phyloP scores from a whole-genome alignment of 768 basidiomycete genomes.

The Rhodosporidiobolus sp. region DNA sequence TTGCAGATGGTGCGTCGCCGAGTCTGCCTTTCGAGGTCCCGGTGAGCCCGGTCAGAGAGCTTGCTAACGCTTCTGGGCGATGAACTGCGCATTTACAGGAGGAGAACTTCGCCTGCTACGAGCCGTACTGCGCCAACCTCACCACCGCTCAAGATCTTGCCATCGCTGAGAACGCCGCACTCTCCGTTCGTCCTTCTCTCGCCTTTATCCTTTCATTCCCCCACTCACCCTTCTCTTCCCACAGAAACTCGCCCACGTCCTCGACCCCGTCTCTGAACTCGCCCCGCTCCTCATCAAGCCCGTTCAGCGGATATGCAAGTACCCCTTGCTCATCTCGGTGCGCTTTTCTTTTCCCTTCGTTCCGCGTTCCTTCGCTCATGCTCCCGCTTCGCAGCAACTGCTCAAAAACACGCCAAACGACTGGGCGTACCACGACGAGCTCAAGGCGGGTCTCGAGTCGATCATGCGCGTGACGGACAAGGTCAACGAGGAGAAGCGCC shows the following conservation, averaged over 20 bases:
- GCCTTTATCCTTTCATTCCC: slow-evolving; percentile 1
- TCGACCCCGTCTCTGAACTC: slow-evolving; percentile 86
- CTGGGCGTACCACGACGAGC: slow-evolving; percentile 72
- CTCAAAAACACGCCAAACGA: slow-evolving; percentile 44
- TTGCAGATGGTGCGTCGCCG: slow-evolving; percentile 55
- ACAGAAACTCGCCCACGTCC: slow-evolving; percentile 39
- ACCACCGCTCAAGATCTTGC: slow-evolving; percentile 80
- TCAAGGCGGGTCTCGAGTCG: slow-evolving; percentile 76
- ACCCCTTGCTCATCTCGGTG: slow-evolving; percentile 81
- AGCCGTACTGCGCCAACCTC: slow-evolving; percentile 96
- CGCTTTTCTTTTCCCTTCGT: background rate
- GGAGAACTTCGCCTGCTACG: slow-evolving; percentile 91
- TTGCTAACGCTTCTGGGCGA: too few relatives aligned
- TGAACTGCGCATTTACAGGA: slow-evolving; percentile 62
- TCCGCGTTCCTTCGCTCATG: background rate
- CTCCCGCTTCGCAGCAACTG: slow-evolving; percentile 37
- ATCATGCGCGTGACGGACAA: slow-evolving; percentile 90
- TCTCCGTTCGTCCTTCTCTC: slow-evolving; percentile 62
- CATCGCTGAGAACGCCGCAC: slow-evolving; percentile 77
- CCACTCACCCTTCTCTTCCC: background rate
- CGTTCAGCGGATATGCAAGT: slow-evolving; percentile 96
- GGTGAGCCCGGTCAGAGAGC: too few relatives aligned
- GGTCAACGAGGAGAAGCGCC: slow-evolving; percentile 91
- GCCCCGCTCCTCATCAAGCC: slow-evolving; percentile 98
- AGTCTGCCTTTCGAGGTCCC: background rate